Base-by-base conservation (phyloP, 257 asterid genomes). In the Verbena officinalis region DNA sequence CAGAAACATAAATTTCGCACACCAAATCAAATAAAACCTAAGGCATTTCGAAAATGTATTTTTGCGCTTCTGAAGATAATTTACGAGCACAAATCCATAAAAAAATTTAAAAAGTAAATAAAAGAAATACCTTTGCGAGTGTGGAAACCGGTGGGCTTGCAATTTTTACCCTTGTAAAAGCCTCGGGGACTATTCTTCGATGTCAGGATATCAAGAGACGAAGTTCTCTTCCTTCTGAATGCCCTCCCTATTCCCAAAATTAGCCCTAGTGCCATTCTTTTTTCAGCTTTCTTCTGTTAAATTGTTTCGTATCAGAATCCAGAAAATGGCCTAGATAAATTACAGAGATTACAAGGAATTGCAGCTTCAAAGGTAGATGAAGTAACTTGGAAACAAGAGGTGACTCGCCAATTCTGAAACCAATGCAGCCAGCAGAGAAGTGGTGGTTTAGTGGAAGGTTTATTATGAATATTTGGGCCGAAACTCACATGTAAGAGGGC, bases 71-170 rank as follows among this genome's bases (percentile, higher is more conserved):
- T 7, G 30, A 48, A 21, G 42, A 10, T 21, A 36, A n/a, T n/a
- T 51, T 12, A 31, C 36, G 20, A 5, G 45, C 42, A 48, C n/a
- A n/a, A n/a, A n/a, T n/a, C n/a, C n/a, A n/a, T n/a, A n/a, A n/a
- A n/a, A n/a, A n/a, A 5, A 67, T 55, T 43, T 20, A 49, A 42
- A 11, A 53, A 4, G 2, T n/a, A 12, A 21, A 10, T 5, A 11
- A 27, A 27, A 8, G 0, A 16, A 1, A 9, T 23, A 86, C 96
- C 96, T 91, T 89, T 91, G 68, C 92, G 96, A 75, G 98, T 89
- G 78, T 89, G 96, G 31, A 89, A 89, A 67, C 98, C 98, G 16
- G 98, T 86, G 59, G 96, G 92, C 74, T 79, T 86, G 93, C 96
- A 90, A 63, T 84, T 86, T 60, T 88, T 90, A 3, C 97, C 97